These are phyloP conservation scores for Calonectria pseudoturangicola DNA, from an alignment of 2,329 filamentous ascomycete species.

Conservation along the genomic window DNA sequence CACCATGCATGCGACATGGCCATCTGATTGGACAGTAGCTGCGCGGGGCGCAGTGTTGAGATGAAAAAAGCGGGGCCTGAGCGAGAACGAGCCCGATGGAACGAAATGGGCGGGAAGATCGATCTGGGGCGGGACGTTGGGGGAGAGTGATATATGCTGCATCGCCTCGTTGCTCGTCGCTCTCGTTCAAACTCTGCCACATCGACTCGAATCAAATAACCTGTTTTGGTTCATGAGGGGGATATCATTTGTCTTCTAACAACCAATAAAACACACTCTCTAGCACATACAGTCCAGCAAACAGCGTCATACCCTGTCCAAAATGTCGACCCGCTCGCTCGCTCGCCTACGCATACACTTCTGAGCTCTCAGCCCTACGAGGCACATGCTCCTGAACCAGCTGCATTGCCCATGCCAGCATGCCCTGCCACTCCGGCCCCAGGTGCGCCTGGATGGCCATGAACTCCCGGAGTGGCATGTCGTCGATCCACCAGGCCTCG, in stretches of 20 bases:
- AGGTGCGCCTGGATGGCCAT: slow-evolving; percentile 27
- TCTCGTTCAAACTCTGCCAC: slow-evolving; percentile 13
- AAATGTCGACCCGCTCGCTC: neutral
- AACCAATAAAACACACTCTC: too few species aligned
- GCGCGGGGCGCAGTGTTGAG: neutral
- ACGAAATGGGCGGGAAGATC: slow-evolving; percentile 12
- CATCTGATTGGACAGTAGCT: slow-evolving; percentile 18
- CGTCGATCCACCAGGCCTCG: slow-evolving; percentile 43
- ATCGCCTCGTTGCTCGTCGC: slow-evolving; percentile 7
- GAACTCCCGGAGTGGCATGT: slow-evolving; percentile 28
- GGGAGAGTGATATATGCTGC: slow-evolving; percentile 23
- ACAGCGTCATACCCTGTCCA: too few species aligned
- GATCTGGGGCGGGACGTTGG: neutral
- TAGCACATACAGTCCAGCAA: too few species aligned
- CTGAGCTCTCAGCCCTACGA: slow-evolving; percentile 19
- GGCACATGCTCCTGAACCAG: neutral
- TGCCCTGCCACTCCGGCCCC: slow-evolving; percentile 13
- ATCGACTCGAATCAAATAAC: neutral
- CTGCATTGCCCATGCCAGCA: slow-evolving; percentile 30
- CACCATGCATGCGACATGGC: too few species aligned
- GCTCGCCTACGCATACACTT: neutral
- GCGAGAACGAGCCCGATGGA: slow-evolving; percentile 31
- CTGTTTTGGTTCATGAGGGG: neutral
- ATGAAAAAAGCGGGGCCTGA: slow-evolving; percentile 16
- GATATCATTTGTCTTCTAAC: slow-evolving; percentile 5